phyloP scores from a whole-genome alignment of 2,329 filamentous ascomycete genomes.

The Hypoxylon sp. region DNA sequence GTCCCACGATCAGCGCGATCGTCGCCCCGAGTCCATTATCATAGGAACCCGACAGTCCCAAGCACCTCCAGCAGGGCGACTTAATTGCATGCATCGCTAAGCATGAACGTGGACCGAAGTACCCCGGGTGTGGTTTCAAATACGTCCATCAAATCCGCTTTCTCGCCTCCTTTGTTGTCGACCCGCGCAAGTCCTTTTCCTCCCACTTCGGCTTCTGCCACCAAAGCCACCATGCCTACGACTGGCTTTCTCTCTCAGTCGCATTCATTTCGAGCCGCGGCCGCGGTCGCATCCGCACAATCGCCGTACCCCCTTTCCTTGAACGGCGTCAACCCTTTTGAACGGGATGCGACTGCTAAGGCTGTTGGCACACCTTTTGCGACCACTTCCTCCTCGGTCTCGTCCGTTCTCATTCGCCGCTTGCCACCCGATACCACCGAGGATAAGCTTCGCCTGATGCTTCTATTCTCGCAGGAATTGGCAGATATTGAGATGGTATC shows the following conservation, averaged over 20 bases:
- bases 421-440: conserved; percentile 64
- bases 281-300: conserved; percentile 44
- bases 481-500: conserved; percentile 60
- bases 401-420: conserved; percentile 61
- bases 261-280: conserved; percentile 50
- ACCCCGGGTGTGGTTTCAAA: conserved; percentile 37
- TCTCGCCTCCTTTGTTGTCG: conserved; percentile 40
- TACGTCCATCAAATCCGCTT: conserved; percentile 36
- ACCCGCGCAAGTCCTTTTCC: conserved; percentile 40
- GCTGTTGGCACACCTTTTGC: conserved; percentile 53
- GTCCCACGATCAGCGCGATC: conserved; percentile 46
- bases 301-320: conserved; percentile 48
- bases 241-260: conserved; percentile 53
- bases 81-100: conserved; percentile 40
- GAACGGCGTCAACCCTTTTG: conserved; percentile 48
- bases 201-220: conserved; percentile 29
- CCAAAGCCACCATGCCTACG: conserved; percentile 55
- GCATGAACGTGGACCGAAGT: conserved; percentile 42
- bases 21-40: conserved; percentile 30
- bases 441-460: conserved; percentile 64
- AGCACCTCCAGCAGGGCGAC: conserved; percentile 35
- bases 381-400: conserved; percentile 47
- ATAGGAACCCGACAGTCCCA: conserved; percentile 31
- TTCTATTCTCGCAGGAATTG: conserved; percentile 66
- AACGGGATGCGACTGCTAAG: conserved; percentile 52